phyloP scores from a whole-genome alignment of 306 rosid species.

The Vachellia collinsii region DNA sequence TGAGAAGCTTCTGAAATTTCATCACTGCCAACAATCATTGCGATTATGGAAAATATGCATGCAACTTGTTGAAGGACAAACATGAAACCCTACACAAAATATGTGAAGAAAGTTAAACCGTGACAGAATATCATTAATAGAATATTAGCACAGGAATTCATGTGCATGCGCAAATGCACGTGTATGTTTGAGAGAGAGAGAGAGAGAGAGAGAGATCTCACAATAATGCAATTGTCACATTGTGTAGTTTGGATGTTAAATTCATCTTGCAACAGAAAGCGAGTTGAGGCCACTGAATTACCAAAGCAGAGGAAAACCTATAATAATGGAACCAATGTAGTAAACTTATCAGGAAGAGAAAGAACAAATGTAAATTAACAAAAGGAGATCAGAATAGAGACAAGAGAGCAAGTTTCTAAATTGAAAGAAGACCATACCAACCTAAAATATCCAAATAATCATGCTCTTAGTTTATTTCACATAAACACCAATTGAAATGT shows the following conservation, averaged over 20 bases:
- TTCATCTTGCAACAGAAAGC: slow-evolving; percentile 84
- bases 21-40: slow-evolving; percentile 72
- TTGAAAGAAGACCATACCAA: not conserved
- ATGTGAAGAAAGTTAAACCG: slow-evolving; percentile 18
- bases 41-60: slow-evolving; percentile 84
- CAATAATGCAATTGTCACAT: slow-evolving; percentile 90
- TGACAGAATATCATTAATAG: slow-evolving; percentile 24
- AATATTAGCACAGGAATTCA: too few species aligned
- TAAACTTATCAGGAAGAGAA: slow-evolving; percentile 2
- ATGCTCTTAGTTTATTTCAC: slow-evolving; percentile 1
- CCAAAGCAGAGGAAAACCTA: slow-evolving; percentile 87
- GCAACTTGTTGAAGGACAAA: slow-evolving; percentile 79
- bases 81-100: slow-evolving; percentile 68
- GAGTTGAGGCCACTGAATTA: slow-evolving; percentile 87
- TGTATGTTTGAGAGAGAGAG: not conserved
- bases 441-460: not conserved
- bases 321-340: slow-evolving; percentile 23
- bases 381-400: not conserved
- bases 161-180: too few species aligned
- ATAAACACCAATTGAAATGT: not conserved
- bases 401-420: not conserved
- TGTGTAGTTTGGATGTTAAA: slow-evolving; percentile 85
- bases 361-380: not conserved
- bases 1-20: slow-evolving; percentile 81
- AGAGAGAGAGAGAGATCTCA: slow-evolving; percentile 52